A percentile compares a stretch with the other conserved stretches of the same genome.
Evolutionary conservation across 2,329 filamentous ascomycete species (phyloP).

Genomic region (Penicillium rolfsii): DNA sequence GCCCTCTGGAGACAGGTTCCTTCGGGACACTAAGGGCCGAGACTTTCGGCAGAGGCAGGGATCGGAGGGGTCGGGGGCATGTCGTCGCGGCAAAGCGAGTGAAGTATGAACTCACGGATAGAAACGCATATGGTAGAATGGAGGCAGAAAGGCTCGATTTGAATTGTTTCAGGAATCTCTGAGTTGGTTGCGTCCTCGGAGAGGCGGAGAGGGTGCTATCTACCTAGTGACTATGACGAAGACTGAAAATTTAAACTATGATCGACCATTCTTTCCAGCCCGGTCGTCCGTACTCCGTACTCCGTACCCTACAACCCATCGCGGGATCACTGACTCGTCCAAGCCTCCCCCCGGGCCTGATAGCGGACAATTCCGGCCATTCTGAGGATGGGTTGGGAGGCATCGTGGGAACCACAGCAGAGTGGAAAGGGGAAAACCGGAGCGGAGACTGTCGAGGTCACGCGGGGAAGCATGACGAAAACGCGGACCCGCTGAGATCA

Average conservation of each 20-base stretch:
- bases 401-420: too few species aligned
- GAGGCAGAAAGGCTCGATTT: background rate
- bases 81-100: background rate
- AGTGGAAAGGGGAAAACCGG: constrained; percentile 12
- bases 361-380: constrained; percentile 2
- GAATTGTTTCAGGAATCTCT: background rate
- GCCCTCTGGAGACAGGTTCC: background rate
- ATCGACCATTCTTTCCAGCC: background rate
- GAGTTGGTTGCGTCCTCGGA: background rate
- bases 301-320: background rate
- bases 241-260: background rate
- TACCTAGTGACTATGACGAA: background rate
- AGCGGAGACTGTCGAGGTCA: constrained; percentile 1
- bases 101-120: background rate
- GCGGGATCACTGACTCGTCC: background rate
- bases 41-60: constrained; percentile 12
- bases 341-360: background rate
- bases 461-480: constrained; percentile 11
- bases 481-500: constrained; percentile 19
- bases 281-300: too few species aligned
- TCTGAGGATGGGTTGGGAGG: background rate
- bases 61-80: constrained; percentile 4
- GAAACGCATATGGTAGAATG: background rate
- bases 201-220: background rate
- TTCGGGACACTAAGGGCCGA: constrained; percentile 12